A percentile compares a stretch with the other conserved stretches of the same genome.
phyloP scores from a whole-genome alignment of 805 yeast genomes.

The Saturnispora kantuleensis region DNA sequence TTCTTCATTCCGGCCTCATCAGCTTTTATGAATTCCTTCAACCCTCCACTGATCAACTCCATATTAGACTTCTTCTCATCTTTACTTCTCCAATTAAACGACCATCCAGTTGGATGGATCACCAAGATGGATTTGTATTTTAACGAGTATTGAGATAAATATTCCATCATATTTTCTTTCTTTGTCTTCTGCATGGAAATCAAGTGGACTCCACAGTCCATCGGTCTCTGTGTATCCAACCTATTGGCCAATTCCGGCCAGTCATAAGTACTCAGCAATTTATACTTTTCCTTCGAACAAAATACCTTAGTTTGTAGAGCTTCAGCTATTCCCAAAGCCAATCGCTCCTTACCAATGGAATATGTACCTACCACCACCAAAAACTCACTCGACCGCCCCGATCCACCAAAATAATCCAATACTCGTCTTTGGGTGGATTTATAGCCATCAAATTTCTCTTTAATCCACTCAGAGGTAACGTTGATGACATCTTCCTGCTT shows the following conservation, averaged over 20 bases:
- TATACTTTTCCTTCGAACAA: slow-evolving; percentile 39
- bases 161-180: slow-evolving; percentile 35
- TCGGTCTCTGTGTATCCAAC: slow-evolving; percentile 35
- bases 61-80: not conserved
- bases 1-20: slow-evolving; percentile 1
- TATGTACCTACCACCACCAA: slow-evolving; percentile 76
- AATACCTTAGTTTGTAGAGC: slow-evolving; percentile 43
- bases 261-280: slow-evolving; percentile 36
- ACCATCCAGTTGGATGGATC: slow-evolving; percentile 88
- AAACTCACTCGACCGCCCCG: slow-evolving; percentile 14
- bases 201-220: slow-evolving; percentile 53
- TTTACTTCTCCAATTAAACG: slow-evolving; percentile 30
- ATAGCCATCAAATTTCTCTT: slow-evolving; percentile 20
- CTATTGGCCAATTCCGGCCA: slow-evolving; percentile 33
- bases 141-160: slow-evolving; percentile 37
- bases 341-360: slow-evolving; percentile 83
- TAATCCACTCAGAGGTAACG: slow-evolving; percentile 43
- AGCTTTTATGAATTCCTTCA: slow-evolving; percentile 10
- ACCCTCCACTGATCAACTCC: not conserved
- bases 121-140: slow-evolving; percentile 58
- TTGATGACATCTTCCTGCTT: slow-evolving; percentile 60
- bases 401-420: slow-evolving; percentile 24
- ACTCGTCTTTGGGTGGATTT: slow-evolving; percentile 26
- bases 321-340: slow-evolving; percentile 60
- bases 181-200: slow-evolving; percentile 55